A percentile compares a stretch with the other conserved stretches of the same genome.
Conservation (phyloP, 768 basidiomycete genomes). For the Boletus bicolor region DNA sequence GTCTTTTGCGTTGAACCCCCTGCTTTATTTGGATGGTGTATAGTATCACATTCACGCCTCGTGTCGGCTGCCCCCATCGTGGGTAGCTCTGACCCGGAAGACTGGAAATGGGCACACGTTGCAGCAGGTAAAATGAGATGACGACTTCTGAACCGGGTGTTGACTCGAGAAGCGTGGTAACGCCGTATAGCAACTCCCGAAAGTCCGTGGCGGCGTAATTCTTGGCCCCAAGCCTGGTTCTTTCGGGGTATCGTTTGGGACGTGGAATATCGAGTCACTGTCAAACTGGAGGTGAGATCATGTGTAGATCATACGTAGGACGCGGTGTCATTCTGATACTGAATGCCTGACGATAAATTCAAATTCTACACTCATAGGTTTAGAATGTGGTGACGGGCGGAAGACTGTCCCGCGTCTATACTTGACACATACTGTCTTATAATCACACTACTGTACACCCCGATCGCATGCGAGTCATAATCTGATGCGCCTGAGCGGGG, state of each 20-base stretch:
- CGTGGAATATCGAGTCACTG: not conserved
- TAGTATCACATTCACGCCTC: slow-evolving; percentile 11
- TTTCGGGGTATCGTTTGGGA: not conserved
- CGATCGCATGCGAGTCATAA: not conserved
- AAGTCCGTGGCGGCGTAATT: not conserved
- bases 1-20: not conserved
- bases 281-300: not conserved
- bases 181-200: slow-evolving; percentile 8
- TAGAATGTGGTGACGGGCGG: not conserved
- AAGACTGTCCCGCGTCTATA: slow-evolving; percentile 1
- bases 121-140: slow-evolving; percentile 11
- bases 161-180: slow-evolving; percentile 12
- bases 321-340: not conserved
- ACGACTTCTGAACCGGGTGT: slow-evolving; percentile 6
- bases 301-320: not conserved
- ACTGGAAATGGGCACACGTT: slow-evolving; percentile 4
- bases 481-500: slow-evolving; percentile 1
- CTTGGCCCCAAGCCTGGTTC: not conserved
- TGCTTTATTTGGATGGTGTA: not conserved
- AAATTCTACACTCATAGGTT: too few relatives aligned
- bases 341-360: not conserved
- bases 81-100: slow-evolving; percentile 15
- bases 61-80: slow-evolving; percentile 9
- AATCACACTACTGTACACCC: slow-evolving; percentile 8
- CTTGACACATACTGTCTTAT: slow-evolving; percentile 9